Evolutionary conservation across 2,329 filamentous ascomycete species (phyloP).

Genomic region (Paraphaeosphaeria minitans): DNA sequence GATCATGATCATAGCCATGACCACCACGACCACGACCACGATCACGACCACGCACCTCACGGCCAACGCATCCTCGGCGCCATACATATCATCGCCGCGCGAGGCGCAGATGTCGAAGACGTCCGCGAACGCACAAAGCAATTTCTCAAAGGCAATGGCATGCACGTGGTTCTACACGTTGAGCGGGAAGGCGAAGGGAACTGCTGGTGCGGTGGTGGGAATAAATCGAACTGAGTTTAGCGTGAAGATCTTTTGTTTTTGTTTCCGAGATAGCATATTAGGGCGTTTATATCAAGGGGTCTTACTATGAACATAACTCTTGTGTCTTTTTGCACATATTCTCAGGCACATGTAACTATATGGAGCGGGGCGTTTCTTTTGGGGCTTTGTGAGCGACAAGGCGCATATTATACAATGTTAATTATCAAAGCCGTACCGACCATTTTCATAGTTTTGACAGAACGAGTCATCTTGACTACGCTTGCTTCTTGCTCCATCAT

Average conservation of each 20-base stretch:
- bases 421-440: not conserved
- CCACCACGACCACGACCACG: slow-evolving; percentile 27
- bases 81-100: slow-evolving; percentile 81
- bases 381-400: not conserved
- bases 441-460: too few species aligned
- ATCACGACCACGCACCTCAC: slow-evolving; percentile 37
- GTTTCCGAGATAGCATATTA: not conserved
- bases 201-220: slow-evolving; percentile 65
- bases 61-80: slow-evolving; percentile 71
- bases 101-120: slow-evolving; percentile 76
- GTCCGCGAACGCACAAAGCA: slow-evolving; percentile 76
- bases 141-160: slow-evolving; percentile 71
- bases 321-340: not conserved
- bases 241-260: not conserved
- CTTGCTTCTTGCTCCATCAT: too few species aligned
- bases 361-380: not conserved
- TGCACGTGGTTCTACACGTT: slow-evolving; percentile 86
- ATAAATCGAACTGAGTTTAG: slow-evolving; percentile 28
- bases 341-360: not conserved
- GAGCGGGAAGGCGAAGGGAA: slow-evolving; percentile 78
- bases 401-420: not conserved
- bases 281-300: not conserved
- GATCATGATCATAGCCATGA: slow-evolving; percentile 36
- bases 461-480: too few species aligned
- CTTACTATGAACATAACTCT: not conserved